phyloP scores from a whole-genome alignment of 192 early-diverging fungal genomes.

The Backusella parvicylindrica region DNA sequence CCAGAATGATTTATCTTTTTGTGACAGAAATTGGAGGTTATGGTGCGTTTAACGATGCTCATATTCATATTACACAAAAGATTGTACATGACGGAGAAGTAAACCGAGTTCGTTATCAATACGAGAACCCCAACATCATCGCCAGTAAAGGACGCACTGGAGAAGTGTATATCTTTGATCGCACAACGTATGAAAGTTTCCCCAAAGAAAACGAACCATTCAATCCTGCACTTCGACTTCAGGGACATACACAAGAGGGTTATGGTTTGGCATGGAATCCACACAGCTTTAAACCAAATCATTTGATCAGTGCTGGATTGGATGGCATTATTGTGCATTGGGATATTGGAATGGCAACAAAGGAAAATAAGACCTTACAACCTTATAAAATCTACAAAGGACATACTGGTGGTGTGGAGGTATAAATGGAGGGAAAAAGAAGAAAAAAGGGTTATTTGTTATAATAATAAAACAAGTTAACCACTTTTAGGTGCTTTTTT shows the following conservation, averaged over 20 bases:
- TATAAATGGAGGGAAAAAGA: constrained; percentile 14
- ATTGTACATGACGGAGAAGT: constrained; percentile 98
- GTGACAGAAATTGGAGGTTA: constrained; percentile 29
- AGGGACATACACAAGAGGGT: constrained; percentile 92
- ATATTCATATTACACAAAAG: constrained; percentile 88
- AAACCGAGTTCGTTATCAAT: constrained; percentile 98
- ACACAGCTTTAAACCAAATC: constrained; percentile 55
- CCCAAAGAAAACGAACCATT: constrained; percentile 77
- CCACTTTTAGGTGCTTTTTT: not conserved
- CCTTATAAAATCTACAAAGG: constrained; percentile 76
- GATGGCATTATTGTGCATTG: constrained; percentile 91
- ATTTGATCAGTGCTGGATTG: constrained; percentile 87
- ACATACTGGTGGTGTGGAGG: constrained; percentile 91
- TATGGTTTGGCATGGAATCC: constrained; percentile 95
- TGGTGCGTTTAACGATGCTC: constrained; percentile 48
- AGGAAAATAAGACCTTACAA: constrained; percentile 73
- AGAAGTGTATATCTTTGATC: constrained; percentile 96
- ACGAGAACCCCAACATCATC: constrained; percentile 92
- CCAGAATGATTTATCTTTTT: no score
- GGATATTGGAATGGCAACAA: constrained; percentile 80
- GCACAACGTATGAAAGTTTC: constrained; percentile 80
- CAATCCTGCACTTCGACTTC: constrained; percentile 81
- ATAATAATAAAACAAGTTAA: not conserved
- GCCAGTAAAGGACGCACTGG: constrained; percentile 91
- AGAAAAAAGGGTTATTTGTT: no score